Percentiles rank a stretch among this genome's conserved stretches.
These are phyloP conservation scores for Arbutus unedo DNA, from an alignment of 148 eudicot genomes.

Conservation along the genomic window DNA sequence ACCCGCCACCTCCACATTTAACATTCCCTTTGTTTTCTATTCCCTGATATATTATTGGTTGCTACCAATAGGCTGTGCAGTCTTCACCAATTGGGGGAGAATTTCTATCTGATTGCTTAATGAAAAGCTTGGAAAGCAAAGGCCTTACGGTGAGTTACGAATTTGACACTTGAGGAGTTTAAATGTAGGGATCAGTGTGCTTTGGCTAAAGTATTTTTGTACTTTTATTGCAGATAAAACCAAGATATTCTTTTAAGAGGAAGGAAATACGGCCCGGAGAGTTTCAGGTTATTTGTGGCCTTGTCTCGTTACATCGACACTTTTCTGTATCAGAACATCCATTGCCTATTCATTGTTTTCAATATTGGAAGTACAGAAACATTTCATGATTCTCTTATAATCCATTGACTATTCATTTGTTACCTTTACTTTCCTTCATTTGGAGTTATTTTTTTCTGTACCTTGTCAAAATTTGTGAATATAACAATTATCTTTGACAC, in stretches of 20 bases:
- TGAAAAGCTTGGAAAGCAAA: constrained; percentile 96
- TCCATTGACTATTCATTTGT: too few relatives aligned
- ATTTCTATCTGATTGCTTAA: constrained; percentile 87
- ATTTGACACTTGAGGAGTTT: neutral
- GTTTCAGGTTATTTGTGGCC: constrained; percentile 67
- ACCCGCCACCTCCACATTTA: neutral
- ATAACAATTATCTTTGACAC: neutral
- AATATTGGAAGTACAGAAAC: neutral
- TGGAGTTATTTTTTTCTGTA: neutral
- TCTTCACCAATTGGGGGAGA: constrained; percentile 94
- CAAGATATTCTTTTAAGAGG: constrained; percentile 91
- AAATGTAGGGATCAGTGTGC: neutral
- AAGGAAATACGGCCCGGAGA: constrained; percentile 94
- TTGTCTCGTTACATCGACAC: constrained; percentile 6
- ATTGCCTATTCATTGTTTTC: neutral
- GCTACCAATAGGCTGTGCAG: constrained; percentile 58
- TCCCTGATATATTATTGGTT: constrained; percentile 3
- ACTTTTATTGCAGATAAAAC: constrained; percentile 61
- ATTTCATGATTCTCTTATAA: neutral
- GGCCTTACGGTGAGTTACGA: constrained; percentile 66
- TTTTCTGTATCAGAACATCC: neutral
- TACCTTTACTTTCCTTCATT: neutral
- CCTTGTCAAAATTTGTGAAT: neutral
- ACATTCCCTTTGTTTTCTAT: neutral
- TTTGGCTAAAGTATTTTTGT: constrained; percentile 4